Evolutionary conservation across 768 basidiomycete genomes (phyloP).

Genomic region (Lentinula lateritia): DNA sequence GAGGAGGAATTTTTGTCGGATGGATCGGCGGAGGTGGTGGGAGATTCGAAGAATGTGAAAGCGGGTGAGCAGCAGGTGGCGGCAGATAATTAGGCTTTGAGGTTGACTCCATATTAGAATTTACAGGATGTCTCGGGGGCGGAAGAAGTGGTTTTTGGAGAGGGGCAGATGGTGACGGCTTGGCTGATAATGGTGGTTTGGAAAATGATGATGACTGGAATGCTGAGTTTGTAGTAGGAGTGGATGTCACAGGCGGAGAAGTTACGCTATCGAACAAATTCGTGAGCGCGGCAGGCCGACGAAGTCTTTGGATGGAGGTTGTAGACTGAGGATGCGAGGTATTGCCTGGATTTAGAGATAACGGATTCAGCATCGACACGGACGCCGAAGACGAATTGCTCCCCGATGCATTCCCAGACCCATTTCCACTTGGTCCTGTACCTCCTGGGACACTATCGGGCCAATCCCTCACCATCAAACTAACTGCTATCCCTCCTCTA

Average conservation of each 20-base stretch:
- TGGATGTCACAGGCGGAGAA: too few relatives aligned
- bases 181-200: conserved; percentile 18
- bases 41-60: conserved; percentile 10
- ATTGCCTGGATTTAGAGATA: too few relatives aligned
- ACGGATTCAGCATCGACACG: neutral
- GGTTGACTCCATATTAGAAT: too few relatives aligned
- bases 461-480: conserved; percentile 3
- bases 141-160: conserved; percentile 10
- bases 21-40: conserved; percentile 25
- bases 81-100: too few relatives aligned
- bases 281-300: conserved; percentile 12
- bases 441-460: neutral
- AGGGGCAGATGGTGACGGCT: conserved; percentile 9
- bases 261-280: neutral
- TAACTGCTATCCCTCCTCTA: neutral
- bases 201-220: too few relatives aligned
- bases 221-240: too few relatives aligned
- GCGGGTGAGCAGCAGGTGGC: too few relatives aligned
- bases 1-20: conserved; percentile 22
- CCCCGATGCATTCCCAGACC: too few relatives aligned
- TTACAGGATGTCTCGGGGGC: conserved; percentile 9
- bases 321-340: too few relatives aligned
- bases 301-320: too few relatives aligned
- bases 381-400: too few relatives aligned
- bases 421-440: too few relatives aligned